Evolutionary conservation across 1,284 basidiomycete species (phyloP).

Genomic region (Cryptococcus amylolentus): DNA sequence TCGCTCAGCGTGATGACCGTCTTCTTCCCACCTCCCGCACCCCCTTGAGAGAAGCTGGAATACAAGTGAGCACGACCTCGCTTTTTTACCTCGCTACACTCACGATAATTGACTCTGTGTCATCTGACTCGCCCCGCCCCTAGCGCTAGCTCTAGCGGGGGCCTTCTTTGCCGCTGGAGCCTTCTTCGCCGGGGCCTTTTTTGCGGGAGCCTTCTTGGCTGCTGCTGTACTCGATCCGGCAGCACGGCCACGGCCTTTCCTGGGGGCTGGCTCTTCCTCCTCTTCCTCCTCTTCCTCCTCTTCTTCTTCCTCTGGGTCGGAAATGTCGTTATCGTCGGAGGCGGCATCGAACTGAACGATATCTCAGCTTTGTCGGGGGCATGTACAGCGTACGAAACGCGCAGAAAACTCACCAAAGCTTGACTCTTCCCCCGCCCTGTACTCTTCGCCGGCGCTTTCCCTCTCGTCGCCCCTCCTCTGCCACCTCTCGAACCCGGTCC

Average conservation of each 20-base stretch:
- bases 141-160: constrained; percentile 27
- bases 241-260: constrained; percentile 60
- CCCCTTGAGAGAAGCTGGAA: no score
- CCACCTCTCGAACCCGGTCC: constrained; percentile 35
- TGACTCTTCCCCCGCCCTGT: constrained; percentile 51
- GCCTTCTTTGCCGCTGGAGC: constrained; percentile 55
- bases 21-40: no score
- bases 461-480: constrained; percentile 30
- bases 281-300: constrained; percentile 60
- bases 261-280: constrained; percentile 58
- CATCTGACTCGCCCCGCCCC: constrained; percentile 20
- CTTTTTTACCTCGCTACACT: neutral
- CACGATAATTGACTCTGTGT: constrained; percentile 59
- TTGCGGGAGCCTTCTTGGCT: constrained; percentile 17
- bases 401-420: constrained; percentile 46
- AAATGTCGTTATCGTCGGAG: constrained; percentile 41
- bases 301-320: constrained; percentile 49
- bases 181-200: constrained; percentile 32
- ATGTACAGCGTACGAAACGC: neutral
- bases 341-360: constrained; percentile 54
- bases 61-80: no score
- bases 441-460: constrained; percentile 32
- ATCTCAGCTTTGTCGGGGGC: neutral
- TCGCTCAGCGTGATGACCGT: neutral
- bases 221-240: constrained; percentile 1